Conservation (phyloP, 208 protist genomes). For the Blechomonas ayalai region DNA sequence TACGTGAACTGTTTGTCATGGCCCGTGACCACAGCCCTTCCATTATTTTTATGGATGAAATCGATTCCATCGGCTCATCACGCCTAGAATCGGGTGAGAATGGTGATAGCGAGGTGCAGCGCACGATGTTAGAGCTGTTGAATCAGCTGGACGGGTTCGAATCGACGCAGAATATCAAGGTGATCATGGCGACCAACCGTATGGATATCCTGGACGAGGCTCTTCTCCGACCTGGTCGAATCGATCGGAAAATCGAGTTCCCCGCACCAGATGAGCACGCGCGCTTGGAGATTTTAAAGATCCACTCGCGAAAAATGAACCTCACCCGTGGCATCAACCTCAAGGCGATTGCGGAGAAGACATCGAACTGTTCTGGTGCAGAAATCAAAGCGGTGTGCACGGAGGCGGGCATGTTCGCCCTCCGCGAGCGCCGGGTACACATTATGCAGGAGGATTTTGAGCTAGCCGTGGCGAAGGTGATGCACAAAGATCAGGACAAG, state of each 20-base stretch:
- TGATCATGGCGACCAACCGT: slow-evolving; percentile 99
- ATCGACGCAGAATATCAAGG: slow-evolving; percentile 98
- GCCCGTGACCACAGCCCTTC: slow-evolving; percentile 98
- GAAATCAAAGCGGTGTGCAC: slow-evolving; percentile 97
- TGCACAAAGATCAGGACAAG: slow-evolving; percentile 97
- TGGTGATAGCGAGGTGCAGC: slow-evolving; percentile 97
- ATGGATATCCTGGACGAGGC: slow-evolving; percentile 99
- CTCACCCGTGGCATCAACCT: slow-evolving; percentile 98
- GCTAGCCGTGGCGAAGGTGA: slow-evolving; percentile 99
- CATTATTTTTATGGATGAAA: slow-evolving; percentile 99
- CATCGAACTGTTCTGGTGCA: slow-evolving; percentile 97
- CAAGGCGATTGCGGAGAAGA: slow-evolving; percentile 94
- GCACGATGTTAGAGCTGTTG: slow-evolving; percentile 99
- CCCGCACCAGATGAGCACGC: slow-evolving; percentile 92
- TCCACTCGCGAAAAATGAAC: slow-evolving; percentile 99
- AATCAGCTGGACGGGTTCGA: slow-evolving; percentile 99
- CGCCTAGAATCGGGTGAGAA: slow-evolving; percentile 86
- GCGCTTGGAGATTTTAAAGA: slow-evolving; percentile 98
- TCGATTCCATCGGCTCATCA: slow-evolving; percentile 98
- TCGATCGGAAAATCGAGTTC: slow-evolving; percentile 99
- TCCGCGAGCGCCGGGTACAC: slow-evolving; percentile 99
- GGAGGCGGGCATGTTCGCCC: slow-evolving; percentile 98
- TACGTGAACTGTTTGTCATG: slow-evolving; percentile 99
- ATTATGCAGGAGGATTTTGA: slow-evolving; percentile 99
- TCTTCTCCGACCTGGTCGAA: slow-evolving; percentile 98